These are phyloP conservation scores for Pseudonectria buxi DNA, from an alignment of 2,329 filamentous ascomycete species.

Conservation along the genomic window DNA sequence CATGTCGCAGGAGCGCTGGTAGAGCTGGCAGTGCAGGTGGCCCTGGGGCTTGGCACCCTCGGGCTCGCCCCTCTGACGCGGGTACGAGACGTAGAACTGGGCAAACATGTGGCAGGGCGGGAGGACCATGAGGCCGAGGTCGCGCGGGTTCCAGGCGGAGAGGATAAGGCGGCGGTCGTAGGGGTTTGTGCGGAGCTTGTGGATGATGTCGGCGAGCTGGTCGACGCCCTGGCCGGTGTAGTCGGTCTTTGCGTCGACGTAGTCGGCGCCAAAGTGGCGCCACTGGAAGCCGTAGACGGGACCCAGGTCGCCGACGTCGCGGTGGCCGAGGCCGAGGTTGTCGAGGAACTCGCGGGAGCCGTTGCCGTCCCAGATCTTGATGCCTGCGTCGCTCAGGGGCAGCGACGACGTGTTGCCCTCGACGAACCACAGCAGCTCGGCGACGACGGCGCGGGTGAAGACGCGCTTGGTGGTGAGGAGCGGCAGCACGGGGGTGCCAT, in stretches of 20 bases:
- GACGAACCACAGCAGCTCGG: slow-evolving; percentile 95
- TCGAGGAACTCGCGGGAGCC: slow-evolving; percentile 88
- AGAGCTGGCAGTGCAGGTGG: slow-evolving; percentile 78
- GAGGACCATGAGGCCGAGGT: slow-evolving; percentile 80
- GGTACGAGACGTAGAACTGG: slow-evolving; percentile 86
- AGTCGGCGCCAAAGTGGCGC: slow-evolving; percentile 94
- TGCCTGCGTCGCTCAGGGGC: slow-evolving; percentile 67
- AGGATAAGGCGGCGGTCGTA: slow-evolving; percentile 89
- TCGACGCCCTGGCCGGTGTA: slow-evolving; percentile 88
- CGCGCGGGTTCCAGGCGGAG: slow-evolving; percentile 87
- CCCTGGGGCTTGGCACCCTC: slow-evolving; percentile 45
- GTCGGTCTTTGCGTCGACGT: slow-evolving; percentile 69
- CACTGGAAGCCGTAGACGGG: slow-evolving; percentile 98
- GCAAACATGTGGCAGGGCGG: slow-evolving; percentile 98
- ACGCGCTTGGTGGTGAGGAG: slow-evolving; percentile 97
- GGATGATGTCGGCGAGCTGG: slow-evolving; percentile 83
- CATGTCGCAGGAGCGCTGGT: slow-evolving; percentile 95
- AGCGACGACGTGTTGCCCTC: slow-evolving; percentile 74
- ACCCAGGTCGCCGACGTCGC: slow-evolving; percentile 81
- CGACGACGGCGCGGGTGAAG: slow-evolving; percentile 82
- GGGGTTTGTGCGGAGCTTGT: slow-evolving; percentile 75
- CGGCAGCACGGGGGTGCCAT: slow-evolving; percentile 63
- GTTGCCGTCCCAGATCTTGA: slow-evolving; percentile 99
- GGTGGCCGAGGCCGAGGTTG: slow-evolving; percentile 70
- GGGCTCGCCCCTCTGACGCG: slow-evolving; percentile 26